These are phyloP conservation scores for Smallanthus sonchifolius DNA, from an alignment of 129 eudicot species.

Conservation along the genomic window DNA sequence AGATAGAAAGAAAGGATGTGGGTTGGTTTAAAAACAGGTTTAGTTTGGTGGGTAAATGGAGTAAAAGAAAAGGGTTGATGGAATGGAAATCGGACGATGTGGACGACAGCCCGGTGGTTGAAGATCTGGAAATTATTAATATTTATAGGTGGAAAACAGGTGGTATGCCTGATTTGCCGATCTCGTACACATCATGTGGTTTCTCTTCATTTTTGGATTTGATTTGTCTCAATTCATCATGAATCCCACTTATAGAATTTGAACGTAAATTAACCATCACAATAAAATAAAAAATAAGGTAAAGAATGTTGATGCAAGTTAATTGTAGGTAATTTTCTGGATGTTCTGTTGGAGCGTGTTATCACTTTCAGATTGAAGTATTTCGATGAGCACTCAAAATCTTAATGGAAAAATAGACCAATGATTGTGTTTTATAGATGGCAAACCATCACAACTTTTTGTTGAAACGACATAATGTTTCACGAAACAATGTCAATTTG, in stretches of 20 bases:
- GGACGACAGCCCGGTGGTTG: slow-evolving; percentile 25
- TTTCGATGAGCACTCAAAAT: too few relatives aligned
- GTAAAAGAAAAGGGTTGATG: slow-evolving; percentile 16
- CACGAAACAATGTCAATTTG: too few relatives aligned
- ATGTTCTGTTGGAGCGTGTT: too few relatives aligned
- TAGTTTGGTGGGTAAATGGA: slow-evolving; percentile 13
- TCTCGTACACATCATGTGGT: neutral
- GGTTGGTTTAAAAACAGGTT: slow-evolving; percentile 21
- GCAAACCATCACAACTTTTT: too few relatives aligned
- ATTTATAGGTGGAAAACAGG: neutral
- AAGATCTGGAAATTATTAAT: neutral
- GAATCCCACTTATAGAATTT: neutral
- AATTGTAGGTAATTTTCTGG: too few relatives aligned
- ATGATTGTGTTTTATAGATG: too few relatives aligned
- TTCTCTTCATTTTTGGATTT: neutral
- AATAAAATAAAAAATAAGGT: too few relatives aligned
- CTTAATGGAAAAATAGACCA: too few relatives aligned
- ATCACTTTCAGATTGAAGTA: too few relatives aligned
- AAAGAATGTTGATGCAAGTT: too few relatives aligned
- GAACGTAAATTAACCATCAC: too few relatives aligned
- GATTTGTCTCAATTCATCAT: neutral
- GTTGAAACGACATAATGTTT: too few relatives aligned
- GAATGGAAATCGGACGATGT: slow-evolving; percentile 31
- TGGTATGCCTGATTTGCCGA: neutral
- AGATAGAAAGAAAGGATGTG: neutral